Percentiles rank a stretch among this genome's conserved stretches.
phyloP scores from a whole-genome alignment of 176 grass and related monocot genomes.

The Rhipidocladum racemiflorum region DNA sequence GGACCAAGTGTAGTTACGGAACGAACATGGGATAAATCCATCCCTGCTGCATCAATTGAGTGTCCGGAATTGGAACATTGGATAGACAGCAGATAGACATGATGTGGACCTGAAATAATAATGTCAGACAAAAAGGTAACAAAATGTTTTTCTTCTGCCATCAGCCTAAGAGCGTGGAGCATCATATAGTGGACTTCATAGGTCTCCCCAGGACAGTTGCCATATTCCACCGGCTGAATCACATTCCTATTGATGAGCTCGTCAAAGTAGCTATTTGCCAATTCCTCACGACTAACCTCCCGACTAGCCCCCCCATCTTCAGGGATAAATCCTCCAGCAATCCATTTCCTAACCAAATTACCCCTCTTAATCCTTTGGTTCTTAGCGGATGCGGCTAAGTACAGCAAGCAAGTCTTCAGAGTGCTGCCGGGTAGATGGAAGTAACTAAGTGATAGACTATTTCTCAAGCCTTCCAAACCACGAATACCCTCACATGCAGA shows the following conservation, averaged over 20 bases:
- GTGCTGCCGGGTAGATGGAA: background rate
- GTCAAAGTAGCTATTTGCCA: background rate
- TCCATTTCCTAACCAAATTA: conserved; percentile 12
- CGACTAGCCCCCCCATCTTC: background rate
- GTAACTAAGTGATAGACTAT: background rate
- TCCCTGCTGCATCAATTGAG: background rate
- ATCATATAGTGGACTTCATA: background rate
- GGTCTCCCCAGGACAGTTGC: background rate
- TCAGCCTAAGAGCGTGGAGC: background rate
- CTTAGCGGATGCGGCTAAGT: background rate
- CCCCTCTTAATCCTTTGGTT: background rate
- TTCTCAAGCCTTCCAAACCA: background rate
- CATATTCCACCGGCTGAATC: background rate
- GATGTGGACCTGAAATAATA: background rate
- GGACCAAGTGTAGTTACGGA: background rate
- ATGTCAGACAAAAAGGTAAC: background rate
- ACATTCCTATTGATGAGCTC: conserved; percentile 3
- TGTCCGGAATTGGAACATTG: background rate
- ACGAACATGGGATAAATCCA: background rate
- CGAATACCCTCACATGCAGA: background rate
- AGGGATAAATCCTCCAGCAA: background rate
- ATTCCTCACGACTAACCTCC: background rate
- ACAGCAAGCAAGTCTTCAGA: background rate
- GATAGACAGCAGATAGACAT: background rate
- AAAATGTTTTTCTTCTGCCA: background rate